These are phyloP conservation scores for Bipolaris oryzae DNA, from an alignment of 2,329 filamentous ascomycete genomes.

Conservation along the genomic window DNA sequence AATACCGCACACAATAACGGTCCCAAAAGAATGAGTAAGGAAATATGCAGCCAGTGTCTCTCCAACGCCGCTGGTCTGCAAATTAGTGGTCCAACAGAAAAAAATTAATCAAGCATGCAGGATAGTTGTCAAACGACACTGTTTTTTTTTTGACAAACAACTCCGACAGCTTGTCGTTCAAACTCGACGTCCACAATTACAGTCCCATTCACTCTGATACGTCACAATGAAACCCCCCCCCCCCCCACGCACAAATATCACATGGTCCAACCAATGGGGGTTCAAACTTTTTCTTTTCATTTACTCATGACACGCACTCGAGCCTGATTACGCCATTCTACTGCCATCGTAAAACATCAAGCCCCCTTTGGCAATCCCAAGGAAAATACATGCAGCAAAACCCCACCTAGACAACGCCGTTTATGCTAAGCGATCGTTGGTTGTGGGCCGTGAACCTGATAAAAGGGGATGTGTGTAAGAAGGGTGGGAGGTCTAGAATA, in stretches of 20 bases:
- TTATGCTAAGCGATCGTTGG: slow-evolving; percentile 24
- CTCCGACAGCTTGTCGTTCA: not conserved
- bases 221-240: not conserved
- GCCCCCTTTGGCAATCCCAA: slow-evolving; percentile 4
- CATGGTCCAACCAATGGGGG: slow-evolving; percentile 3
- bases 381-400: slow-evolving; percentile 20
- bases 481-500: slow-evolving; percentile 27
- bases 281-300: slow-evolving; percentile 20
- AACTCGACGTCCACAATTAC: not conserved
- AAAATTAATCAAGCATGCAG: not conserved
- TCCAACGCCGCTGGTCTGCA: not conserved
- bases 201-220: not conserved
- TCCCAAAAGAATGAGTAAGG: not conserved
- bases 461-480: slow-evolving; percentile 6
- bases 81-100: slow-evolving; percentile 1
- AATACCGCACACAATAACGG: not conserved
- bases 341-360: slow-evolving; percentile 11
- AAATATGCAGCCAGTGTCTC: not conserved
- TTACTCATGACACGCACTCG: slow-evolving; percentile 9
- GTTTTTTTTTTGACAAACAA: not conserved
- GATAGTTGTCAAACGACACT: not conserved
- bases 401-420: slow-evolving; percentile 26
- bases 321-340: slow-evolving; percentile 14
- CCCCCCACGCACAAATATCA: not conserved
- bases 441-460: slow-evolving; percentile 13